Evolutionary conservation across 495 filamentous ascomycete species (phyloP).

Genomic region (Polyplosphaeria fusca): DNA sequence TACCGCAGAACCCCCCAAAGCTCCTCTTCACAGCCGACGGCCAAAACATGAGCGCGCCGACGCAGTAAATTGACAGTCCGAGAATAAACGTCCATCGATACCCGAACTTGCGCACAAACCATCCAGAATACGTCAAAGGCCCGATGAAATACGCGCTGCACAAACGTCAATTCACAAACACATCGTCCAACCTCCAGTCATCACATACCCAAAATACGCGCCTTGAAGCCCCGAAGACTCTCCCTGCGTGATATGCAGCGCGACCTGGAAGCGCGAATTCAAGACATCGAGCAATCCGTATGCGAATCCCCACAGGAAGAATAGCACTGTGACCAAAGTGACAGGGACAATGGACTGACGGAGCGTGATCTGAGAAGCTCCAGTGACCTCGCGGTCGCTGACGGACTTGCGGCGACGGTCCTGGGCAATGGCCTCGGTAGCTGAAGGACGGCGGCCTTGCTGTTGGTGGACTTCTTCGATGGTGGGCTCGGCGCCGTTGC

Average conservation of each 20-base stretch:
- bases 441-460: constrained; percentile 37
- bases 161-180: no score
- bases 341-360: constrained; percentile 39
- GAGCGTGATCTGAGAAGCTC: constrained; percentile 36
- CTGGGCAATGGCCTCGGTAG: constrained; percentile 33
- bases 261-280: constrained; percentile 54
- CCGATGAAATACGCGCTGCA: constrained; percentile 64
- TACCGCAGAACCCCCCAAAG: constrained; percentile 68
- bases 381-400: constrained; percentile 34
- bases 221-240: constrained; percentile 48
- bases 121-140: constrained; percentile 62
- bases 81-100: constrained; percentile 60
- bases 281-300: constrained; percentile 54
- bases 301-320: constrained; percentile 52
- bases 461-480: constrained; percentile 37
- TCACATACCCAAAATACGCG: constrained; percentile 51
- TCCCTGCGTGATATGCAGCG: constrained; percentile 47
- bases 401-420: constrained; percentile 35
- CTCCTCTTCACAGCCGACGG: constrained; percentile 55
- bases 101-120: constrained; percentile 62
- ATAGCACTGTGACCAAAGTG: constrained; percentile 38
- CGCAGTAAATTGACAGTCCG: constrained; percentile 57
- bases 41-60: constrained; percentile 64
- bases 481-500: constrained; percentile 28
- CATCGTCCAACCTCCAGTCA: constrained; percentile 19